These are phyloP conservation scores for Chrysoporthe deuterocubensis DNA, from an alignment of 2,329 filamentous ascomycete genomes.

Conservation along the genomic window DNA sequence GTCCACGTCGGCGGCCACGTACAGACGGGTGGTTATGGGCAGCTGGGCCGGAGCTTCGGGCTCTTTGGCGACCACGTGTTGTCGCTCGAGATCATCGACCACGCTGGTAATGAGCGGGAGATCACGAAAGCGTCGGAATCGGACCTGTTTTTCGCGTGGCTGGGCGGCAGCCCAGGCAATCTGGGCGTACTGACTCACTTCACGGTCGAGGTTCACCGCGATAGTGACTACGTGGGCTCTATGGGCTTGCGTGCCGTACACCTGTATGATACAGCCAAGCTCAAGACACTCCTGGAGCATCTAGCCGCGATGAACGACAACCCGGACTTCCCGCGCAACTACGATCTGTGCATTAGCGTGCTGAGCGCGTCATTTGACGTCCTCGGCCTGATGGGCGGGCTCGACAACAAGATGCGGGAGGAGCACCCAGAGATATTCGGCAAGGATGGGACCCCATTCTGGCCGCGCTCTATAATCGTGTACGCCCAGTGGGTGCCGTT, in stretches of 20 bases:
- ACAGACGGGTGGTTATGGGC: slow-evolving; percentile 53
- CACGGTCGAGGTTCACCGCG: slow-evolving; percentile 47
- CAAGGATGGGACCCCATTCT: slow-evolving; percentile 40
- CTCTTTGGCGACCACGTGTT: slow-evolving; percentile 58
- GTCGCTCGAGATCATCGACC: slow-evolving; percentile 51
- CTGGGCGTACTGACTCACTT: slow-evolving; percentile 61
- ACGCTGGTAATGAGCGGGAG: slow-evolving; percentile 48
- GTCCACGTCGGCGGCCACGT: slow-evolving; percentile 49
- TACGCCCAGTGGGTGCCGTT: slow-evolving; percentile 55
- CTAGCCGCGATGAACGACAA: slow-evolving; percentile 51
- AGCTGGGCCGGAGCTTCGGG: slow-evolving; percentile 53
- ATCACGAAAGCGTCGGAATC: slow-evolving; percentile 53
- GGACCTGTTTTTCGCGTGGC: slow-evolving; percentile 63
- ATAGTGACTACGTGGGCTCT: slow-evolving; percentile 41
- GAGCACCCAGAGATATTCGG: slow-evolving; percentile 44
- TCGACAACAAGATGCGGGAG: slow-evolving; percentile 41
- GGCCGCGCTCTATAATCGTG: slow-evolving; percentile 47
- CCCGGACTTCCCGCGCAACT: slow-evolving; percentile 47
- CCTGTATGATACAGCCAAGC: slow-evolving; percentile 43
- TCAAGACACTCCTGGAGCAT: slow-evolving; percentile 44
- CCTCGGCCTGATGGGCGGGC: slow-evolving; percentile 41
- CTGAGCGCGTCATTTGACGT: slow-evolving; percentile 45
- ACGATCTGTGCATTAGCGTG: slow-evolving; percentile 52
- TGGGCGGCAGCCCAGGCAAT: slow-evolving; percentile 61
- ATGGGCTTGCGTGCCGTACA: slow-evolving; percentile 47